These are phyloP conservation scores for Umbelopsis sp. DNA, from an alignment of 192 early-diverging fungal species.

Conservation along the genomic window DNA sequence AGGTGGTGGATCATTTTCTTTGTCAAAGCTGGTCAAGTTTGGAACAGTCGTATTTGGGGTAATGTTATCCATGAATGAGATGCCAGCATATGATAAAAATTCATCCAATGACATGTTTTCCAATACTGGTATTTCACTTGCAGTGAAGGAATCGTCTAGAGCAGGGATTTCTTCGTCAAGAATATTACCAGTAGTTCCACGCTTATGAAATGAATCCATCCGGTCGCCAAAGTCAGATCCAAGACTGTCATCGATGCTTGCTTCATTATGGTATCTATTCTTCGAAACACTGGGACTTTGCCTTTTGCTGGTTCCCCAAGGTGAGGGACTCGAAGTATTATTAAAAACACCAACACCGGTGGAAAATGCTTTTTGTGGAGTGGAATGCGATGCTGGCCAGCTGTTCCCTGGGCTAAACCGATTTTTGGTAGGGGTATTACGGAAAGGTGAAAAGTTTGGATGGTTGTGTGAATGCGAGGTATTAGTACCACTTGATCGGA, in stretches of 20 bases:
- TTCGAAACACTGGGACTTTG: neutral
- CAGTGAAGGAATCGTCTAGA: slow-evolving; percentile 17
- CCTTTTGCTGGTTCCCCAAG: neutral
- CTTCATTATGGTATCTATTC: neutral
- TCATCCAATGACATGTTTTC: slow-evolving; percentile 23
- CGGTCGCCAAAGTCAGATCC: slow-evolving; percentile 3
- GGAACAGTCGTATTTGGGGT: slow-evolving; percentile 4
- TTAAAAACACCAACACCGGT: neutral
- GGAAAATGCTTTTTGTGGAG: neutral
- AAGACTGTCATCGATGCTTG: slow-evolving; percentile 6
- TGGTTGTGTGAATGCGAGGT: neutral
- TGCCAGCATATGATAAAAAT: slow-evolving; percentile 17
- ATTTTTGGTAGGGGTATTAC: neutral
- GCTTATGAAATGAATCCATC: neutral
- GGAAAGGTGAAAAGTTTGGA: neutral
- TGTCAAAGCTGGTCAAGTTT: slow-evolving; percentile 1
- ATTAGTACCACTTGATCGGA: neutral
- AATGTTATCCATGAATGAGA: slow-evolving; percentile 22
- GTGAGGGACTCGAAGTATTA: neutral
- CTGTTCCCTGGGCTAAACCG: neutral
- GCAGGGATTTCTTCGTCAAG: slow-evolving; percentile 11
- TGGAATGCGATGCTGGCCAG: slow-evolving; percentile 6
- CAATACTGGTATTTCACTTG: neutral
- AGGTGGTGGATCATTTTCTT: neutral
- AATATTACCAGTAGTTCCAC: neutral